Evolutionary conservation across 139 green algal genomes (phyloP).

Genomic region (Diplosphaera chodatii): DNA sequence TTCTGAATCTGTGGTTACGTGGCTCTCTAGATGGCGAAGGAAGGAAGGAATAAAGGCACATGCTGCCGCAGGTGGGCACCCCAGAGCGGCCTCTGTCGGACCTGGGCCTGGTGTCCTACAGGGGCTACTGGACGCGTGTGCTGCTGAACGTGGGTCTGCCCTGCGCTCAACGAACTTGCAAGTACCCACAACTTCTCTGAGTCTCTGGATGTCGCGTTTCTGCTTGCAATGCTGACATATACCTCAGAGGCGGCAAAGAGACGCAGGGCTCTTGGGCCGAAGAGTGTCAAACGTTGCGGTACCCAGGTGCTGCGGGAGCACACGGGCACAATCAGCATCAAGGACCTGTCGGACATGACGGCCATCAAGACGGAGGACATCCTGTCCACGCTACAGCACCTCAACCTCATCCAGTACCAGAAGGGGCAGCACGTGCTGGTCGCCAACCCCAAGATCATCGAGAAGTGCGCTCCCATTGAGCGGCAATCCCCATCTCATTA

Average conservation of each 20-base stretch:
- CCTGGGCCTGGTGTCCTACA: conserved; percentile 90
- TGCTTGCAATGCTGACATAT: too few species aligned
- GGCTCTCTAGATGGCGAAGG: too few species aligned
- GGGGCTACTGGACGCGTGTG: conserved; percentile 92
- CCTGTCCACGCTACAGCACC: conserved; percentile 80
- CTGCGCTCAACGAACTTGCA: too few species aligned
- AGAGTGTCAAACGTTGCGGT: too few species aligned
- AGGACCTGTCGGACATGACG: conserved; percentile 88
- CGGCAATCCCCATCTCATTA: too few species aligned
- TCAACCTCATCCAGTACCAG: conserved; percentile 89
- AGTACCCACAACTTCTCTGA: too few species aligned
- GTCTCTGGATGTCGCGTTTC: too few species aligned
- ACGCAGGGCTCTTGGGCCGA: too few species aligned
- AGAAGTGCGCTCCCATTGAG: conserved; percentile 8
- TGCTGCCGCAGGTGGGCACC: conserved; percentile 71
- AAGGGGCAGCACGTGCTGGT: conserved; percentile 81
- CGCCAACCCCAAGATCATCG: conserved; percentile 51
- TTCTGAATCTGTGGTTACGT: too few species aligned
- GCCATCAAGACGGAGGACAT: conserved; percentile 97
- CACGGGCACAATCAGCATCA: conserved; percentile 70
- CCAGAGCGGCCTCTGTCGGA: conserved; percentile 96
- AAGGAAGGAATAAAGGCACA: too few species aligned
- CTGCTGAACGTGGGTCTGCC: conserved; percentile 62
- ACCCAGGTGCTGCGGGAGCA: conserved; percentile 72
- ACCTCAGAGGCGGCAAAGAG: too few species aligned